Evolutionary conservation across 176 grass and related monocot genomes (phyloP).

Genomic region (Carex scoparia): DNA sequence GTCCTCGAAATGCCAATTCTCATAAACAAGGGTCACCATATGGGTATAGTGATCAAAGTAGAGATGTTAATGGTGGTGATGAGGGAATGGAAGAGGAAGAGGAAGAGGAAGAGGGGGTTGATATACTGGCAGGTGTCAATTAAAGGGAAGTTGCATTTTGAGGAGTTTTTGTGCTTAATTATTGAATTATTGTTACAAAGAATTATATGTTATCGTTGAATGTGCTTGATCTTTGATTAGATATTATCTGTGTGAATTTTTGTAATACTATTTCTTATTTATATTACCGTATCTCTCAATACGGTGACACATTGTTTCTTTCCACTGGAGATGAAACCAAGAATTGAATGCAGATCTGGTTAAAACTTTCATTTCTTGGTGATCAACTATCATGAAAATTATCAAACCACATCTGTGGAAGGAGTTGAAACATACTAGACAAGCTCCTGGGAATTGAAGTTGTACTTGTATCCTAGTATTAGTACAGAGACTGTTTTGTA

Average conservation of each 20-base stretch:
- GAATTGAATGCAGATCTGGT: background rate
- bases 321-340: background rate
- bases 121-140: conserved; percentile 49
- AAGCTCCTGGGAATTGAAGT: background rate
- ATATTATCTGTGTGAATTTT: background rate
- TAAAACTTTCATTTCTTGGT: background rate
- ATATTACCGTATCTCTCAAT: background rate
- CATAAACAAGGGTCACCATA: conserved; percentile 25
- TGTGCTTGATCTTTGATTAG: background rate
- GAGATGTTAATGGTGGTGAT: conserved; percentile 13
- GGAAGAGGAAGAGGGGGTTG: conserved; percentile 33
- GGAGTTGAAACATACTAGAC: background rate
- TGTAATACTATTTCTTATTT: background rate
- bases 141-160: conserved; percentile 48
- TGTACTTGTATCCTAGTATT: no score
- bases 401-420: background rate
- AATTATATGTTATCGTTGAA: background rate
- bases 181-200: background rate
- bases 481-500: no score
- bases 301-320: background rate
- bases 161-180: conserved; percentile 6
- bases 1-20: conserved; percentile 16
- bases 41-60: conserved; percentile 29
- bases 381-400: background rate
- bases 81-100: background rate